Conservation (phyloP, 164 flowering plant genomes). For the Magnolia changhungtana region DNA sequence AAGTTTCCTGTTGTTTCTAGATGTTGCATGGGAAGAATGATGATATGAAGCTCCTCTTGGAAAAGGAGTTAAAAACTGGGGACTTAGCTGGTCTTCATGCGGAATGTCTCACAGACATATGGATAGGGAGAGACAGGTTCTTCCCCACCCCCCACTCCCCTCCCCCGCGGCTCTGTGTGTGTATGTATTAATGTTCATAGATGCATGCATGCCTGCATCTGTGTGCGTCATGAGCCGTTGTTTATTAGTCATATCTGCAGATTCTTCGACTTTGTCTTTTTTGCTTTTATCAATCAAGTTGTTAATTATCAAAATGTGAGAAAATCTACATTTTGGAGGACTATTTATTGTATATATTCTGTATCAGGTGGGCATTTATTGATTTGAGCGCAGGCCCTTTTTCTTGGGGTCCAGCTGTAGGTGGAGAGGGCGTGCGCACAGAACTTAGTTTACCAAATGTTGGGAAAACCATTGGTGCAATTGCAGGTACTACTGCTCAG, state of each 20-base stretch:
- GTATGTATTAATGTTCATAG: no score
- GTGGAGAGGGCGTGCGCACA: conserved; percentile 98
- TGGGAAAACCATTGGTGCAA: conserved; percentile 82
- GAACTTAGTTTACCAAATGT: conserved; percentile 88
- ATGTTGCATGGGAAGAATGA: conserved; percentile 64
- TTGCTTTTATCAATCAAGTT: not conserved
- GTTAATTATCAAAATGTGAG: no score
- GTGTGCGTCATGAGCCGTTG: not conserved
- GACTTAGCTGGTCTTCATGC: conserved; percentile 63
- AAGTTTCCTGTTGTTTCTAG: conserved; percentile 25
- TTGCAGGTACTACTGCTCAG: conserved; percentile 49
- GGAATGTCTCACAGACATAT: conserved; percentile 93
- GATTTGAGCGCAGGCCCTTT: conserved; percentile 98
- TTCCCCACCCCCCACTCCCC: conserved; percentile 22
- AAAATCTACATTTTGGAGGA: not conserved
- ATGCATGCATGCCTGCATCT: no score
- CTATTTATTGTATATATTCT: conserved; percentile 10
- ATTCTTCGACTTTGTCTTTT: not conserved
- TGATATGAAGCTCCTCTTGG: conserved; percentile 60
- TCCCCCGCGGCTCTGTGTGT: not conserved
- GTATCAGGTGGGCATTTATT: conserved; percentile 86
- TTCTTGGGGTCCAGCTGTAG: conserved; percentile 99
- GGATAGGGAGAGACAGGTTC: conserved; percentile 88
- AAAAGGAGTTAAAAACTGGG: conserved; percentile 69
- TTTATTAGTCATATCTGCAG: not conserved